Conservation (phyloP, 2,329 filamentous ascomycete species). For the Monosporascus sp. region DNA sequence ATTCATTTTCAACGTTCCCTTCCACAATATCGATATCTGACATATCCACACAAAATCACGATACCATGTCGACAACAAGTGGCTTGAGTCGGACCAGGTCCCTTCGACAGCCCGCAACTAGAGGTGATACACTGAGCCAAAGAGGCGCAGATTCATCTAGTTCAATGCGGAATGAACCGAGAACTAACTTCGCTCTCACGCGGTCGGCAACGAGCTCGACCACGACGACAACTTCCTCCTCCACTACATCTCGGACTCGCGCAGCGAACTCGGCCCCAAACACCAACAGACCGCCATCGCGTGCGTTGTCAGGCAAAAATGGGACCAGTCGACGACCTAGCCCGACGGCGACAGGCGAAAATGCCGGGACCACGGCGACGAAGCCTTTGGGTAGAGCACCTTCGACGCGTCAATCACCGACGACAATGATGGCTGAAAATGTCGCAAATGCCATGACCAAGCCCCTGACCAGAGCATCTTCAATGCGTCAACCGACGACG, state of each 20-base stretch:
- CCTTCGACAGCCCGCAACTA: conserved; percentile 36
- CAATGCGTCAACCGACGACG: conserved; percentile 13
- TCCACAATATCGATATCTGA: not conserved
- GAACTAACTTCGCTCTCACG: conserved; percentile 34
- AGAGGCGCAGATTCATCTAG: conserved; percentile 5
- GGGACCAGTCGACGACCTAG: conserved; percentile 2
- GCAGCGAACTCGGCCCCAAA: conserved; percentile 5
- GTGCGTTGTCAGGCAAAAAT: conserved; percentile 5
- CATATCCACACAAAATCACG: not conserved
- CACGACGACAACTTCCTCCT: conserved; percentile 8
- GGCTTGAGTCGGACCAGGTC: conserved; percentile 41
- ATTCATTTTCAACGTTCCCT: too few species aligned
- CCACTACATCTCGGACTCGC: conserved; percentile 11
- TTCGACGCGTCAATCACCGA: conserved; percentile 17
- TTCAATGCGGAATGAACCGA: conserved; percentile 18
- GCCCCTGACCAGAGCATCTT: conserved; percentile 20
- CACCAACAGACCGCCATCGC: conserved; percentile 14
- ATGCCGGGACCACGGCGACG: conserved; percentile 12
- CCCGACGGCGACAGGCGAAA: conserved; percentile 1
- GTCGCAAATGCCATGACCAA: conserved; percentile 12
- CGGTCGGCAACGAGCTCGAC: conserved; percentile 26
- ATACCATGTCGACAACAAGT: conserved; percentile 35
- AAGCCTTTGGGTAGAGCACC: conserved; percentile 20
- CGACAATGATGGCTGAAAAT: conserved; percentile 4
- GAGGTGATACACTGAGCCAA: conserved; percentile 9